Conservation (phyloP, 306 rosid species). For the Prunus mira region DNA sequence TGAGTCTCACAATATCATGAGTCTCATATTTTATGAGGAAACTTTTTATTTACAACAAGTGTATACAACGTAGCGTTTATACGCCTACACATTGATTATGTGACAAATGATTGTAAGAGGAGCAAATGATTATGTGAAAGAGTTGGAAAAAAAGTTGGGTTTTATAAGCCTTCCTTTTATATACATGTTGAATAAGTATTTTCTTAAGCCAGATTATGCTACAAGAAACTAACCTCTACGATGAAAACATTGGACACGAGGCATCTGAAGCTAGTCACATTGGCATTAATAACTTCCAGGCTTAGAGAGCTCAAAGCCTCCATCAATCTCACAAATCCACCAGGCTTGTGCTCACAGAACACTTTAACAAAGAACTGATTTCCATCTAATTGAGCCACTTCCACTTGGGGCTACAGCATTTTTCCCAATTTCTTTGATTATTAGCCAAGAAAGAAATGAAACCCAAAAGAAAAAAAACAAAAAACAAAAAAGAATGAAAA, state of each 20-base stretch:
- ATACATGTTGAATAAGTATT: no score
- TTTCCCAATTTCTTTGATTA: constrained; percentile 3
- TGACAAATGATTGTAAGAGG: not conserved
- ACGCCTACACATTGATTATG: not conserved
- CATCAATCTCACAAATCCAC: constrained; percentile 80
- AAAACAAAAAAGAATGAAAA: not conserved
- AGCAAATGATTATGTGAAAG: not conserved
- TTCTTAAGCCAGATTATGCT: not conserved
- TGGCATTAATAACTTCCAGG: constrained; percentile 74
- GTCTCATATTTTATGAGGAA: not conserved
- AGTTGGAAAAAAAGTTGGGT: no score
- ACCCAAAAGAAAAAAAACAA: not conserved
- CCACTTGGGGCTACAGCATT: constrained; percentile 75
- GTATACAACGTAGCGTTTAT: not conserved
- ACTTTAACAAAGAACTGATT: constrained; percentile 82
- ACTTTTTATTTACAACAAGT: not conserved
- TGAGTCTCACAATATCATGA: not conserved
- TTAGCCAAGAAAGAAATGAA: not conserved
- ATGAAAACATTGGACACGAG: constrained; percentile 81
- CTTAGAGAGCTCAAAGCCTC: constrained; percentile 74
- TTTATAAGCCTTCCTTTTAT: not conserved
- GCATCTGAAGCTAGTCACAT: constrained; percentile 74
- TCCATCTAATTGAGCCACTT: constrained; percentile 77
- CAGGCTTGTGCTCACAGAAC: constrained; percentile 75
- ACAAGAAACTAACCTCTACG: constrained; percentile 52